Evolutionary conservation across 805 yeast species (phyloP), one percentile per base, ranked within the genome.

Genomic region (Clavispora phyllophila): DNA sequence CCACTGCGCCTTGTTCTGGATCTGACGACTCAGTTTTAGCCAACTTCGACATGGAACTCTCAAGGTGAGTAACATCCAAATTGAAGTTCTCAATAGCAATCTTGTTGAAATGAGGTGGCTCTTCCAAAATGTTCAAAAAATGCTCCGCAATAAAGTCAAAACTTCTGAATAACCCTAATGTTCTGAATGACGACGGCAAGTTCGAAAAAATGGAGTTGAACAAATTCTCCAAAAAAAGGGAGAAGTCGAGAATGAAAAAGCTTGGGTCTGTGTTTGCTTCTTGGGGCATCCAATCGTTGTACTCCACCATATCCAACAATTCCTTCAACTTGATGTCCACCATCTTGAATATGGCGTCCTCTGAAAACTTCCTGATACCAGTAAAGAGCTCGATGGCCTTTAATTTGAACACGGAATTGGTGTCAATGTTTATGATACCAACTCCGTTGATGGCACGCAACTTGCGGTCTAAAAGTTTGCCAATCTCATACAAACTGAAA

Each of bases 171-270:
- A 90, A 75, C n/a, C 95, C 78, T 46, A 89, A 66, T 3, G 91
- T 81, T 51, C 86, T 78, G 44, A 91, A 81, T 5, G 85, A 76
- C 36, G 75, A 74, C 0, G 98, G 97, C 37, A 93, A 70, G 45
- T 84, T 85, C 9, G 84, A 82, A 53, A 93, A 78, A 13, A 95
- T 88, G 1, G 95, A 82, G 40, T 83, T 79, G 58, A 91, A 88
- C 74, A 90, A 77, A 63, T 87, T 87, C 49, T 85, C 86, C 57
- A 91, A 72, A 61, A 83, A 93, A 44, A 83, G 78, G 14, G 95
- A 90, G 71, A 90, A 79, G 62, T 91, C 98, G 38, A 79, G 78
- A 43, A 91, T 78, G 40, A 83, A 82, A 51, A 73, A 74, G 50
- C 85, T 83, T 13, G 96, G 93, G 43, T 81, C 85, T 0, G 54